phyloP scores from a whole-genome alignment of 345 rosid species.

The Raphanus raphanistrum region DNA sequence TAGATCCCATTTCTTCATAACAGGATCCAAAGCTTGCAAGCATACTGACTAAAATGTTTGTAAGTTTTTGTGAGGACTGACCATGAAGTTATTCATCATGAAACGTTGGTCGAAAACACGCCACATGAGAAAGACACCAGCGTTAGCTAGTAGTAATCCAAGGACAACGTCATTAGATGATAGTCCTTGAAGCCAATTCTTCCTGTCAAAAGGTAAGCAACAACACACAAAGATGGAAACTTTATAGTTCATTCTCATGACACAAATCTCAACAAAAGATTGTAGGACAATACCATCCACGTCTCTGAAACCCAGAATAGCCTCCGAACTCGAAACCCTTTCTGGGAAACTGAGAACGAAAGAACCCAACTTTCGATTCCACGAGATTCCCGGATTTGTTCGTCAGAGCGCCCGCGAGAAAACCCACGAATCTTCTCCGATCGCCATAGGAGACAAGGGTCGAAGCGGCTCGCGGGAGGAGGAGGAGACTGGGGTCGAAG shows the following conservation, averaged over 20 bases:
- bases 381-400: conserved; percentile 37
- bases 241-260: not conserved
- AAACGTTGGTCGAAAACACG: conserved; percentile 52
- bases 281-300: conserved; percentile 33
- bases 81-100: conserved; percentile 82
- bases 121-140: conserved; percentile 75
- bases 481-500: conserved; percentile 12
- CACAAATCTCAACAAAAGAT: not conserved
- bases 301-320: conserved; percentile 28
- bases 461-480: conserved; percentile 23
- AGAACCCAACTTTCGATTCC: conserved; percentile 42
- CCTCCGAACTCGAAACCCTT: conserved; percentile 35
- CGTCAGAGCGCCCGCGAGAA: conserved; percentile 39
- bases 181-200: conserved; percentile 50
- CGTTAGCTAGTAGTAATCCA: conserved; percentile 66
- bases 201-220: conserved; percentile 50
- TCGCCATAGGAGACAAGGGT: conserved; percentile 40
- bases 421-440: conserved; percentile 41
- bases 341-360: conserved; percentile 36
- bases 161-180: conserved; percentile 52
- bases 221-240: not conserved
- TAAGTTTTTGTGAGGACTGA: conserved; percentile 41
- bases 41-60: not conserved
- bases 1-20: not conserved
- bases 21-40: not conserved